Base-by-base conservation (phyloP, 2,329 filamentous ascomycete species). In the Trichophyton mentagrophytes region DNA sequence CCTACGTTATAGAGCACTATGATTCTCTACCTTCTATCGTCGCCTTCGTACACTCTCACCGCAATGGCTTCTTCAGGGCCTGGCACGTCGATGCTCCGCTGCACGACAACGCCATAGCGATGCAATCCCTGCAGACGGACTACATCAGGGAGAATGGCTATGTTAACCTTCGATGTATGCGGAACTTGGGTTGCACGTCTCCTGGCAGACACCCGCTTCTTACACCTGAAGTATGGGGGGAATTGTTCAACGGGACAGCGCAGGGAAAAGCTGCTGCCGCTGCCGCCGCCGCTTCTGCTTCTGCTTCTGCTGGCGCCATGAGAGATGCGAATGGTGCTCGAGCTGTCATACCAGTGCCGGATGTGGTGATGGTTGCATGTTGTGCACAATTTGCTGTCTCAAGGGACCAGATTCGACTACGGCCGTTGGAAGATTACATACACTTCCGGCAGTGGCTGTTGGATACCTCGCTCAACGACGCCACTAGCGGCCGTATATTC, bases 341-440 rank as follows among this genome's bases (percentile, higher is more conserved):
- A 13, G 3, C 27, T 1, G 15, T 36, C 27, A 27, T 51, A 58
- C 60, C 30, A 7, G 51, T 42, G 15, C 33, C 22, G 70, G 72
- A 55, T 9, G 6, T 20, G 5, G 51, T 55, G 27, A 79, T 76
- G 5, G 77, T 77, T 4, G 75, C 79, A 20, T 84, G 82, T 67
- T 85, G 82, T 69, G 80, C 81, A 15, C 82, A 85, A 70, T 85
- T 85, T 64, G 83, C 79, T 0, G 78, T 84, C 13, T 79, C 79
- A 2, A 72, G 76, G n/a, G 76, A 79, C 3, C 74, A 74, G n/a
- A 74, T 85, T 22, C 73, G 66, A 3, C 68, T 71, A 42, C 70
- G 79, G 38, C 72, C 79, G 9, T 67, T 69, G 59, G 72, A 72
- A 11, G 79, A 80, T 61, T 85, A 85, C 63, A 65, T 78, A 7